Percentiles rank a stretch among this genome's conserved stretches.
Evolutionary conservation across 345 rosid species (phyloP).

Genomic region (Hypericum perforatum): DNA sequence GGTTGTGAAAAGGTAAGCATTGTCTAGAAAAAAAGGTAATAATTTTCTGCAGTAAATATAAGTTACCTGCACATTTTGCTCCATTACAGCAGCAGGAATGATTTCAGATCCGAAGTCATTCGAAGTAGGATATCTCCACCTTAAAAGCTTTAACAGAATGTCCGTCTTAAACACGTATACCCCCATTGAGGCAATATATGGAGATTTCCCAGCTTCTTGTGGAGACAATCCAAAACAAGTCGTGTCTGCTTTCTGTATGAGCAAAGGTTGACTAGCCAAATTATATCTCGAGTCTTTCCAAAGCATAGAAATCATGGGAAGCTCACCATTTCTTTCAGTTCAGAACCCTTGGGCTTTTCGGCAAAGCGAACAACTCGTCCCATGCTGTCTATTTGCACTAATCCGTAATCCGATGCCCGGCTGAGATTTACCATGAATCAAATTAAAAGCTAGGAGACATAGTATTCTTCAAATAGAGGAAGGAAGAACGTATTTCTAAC

Average conservation of each 20-base stretch:
- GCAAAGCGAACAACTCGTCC: constrained; percentile 63
- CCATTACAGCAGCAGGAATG: constrained; percentile 81
- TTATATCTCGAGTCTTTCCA: background rate
- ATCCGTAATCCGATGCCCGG: constrained; percentile 87
- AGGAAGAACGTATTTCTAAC: background rate
- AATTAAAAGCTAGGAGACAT: constrained; percentile 3
- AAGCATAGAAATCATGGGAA: background rate
- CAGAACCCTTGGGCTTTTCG: constrained; percentile 74
- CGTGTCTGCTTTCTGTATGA: constrained; percentile 65
- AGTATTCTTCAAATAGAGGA: background rate
- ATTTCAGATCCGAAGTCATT: constrained; percentile 94
- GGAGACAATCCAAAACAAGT: constrained; percentile 53
- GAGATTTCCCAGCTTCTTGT: constrained; percentile 49
- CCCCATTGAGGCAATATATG: constrained; percentile 94
- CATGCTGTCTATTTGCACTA: constrained; percentile 63
- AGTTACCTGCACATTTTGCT: constrained; percentile 63
- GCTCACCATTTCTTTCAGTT: constrained; percentile 75
- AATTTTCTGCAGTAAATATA: too few relatives aligned
- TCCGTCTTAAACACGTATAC: constrained; percentile 76
- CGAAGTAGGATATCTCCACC: constrained; percentile 61
- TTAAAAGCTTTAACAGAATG: constrained; percentile 54
- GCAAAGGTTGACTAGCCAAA: background rate
- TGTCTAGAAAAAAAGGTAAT: too few relatives aligned
- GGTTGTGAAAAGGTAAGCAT: too few relatives aligned
- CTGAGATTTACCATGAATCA: constrained; percentile 23